Evolutionary conservation across 495 filamentous ascomycete genomes (phyloP).

Genomic region (Geoglossum glabrum): DNA sequence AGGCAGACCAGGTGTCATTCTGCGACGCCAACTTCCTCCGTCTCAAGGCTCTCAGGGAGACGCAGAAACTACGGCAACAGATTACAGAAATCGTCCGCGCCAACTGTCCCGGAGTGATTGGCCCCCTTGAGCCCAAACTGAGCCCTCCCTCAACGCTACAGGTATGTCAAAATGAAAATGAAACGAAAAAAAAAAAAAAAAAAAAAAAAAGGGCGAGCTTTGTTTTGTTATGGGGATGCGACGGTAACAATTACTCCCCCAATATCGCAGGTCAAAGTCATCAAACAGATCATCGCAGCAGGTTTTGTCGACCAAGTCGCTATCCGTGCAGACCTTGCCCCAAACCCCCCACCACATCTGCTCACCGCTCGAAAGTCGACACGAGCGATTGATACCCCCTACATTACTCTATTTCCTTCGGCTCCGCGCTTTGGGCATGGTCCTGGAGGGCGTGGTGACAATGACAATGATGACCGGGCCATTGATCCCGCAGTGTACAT

Average conservation of each 20-base stretch:
- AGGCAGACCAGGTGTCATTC: constrained; percentile 46
- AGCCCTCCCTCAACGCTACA: constrained; percentile 17
- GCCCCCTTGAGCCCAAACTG: constrained; percentile 32
- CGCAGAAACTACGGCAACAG: constrained; percentile 60
- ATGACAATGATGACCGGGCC: constrained; percentile 7
- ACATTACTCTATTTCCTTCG: constrained; percentile 57
- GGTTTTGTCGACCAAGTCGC: constrained; percentile 94
- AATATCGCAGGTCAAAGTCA: constrained; percentile 36
- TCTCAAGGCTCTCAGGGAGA: constrained; percentile 69
- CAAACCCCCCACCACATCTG: constrained; percentile 36
- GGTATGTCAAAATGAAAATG: background rate
- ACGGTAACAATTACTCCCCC: background rate
- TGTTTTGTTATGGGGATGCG: background rate
- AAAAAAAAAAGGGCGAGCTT: too few relatives aligned
- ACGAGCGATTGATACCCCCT: constrained; percentile 74
- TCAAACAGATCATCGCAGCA: constrained; percentile 78
- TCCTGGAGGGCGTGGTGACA: background rate
- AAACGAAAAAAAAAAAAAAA: background rate
- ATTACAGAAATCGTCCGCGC: constrained; percentile 58
- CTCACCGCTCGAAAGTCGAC: constrained; percentile 39
- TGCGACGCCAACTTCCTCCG: constrained; percentile 67
- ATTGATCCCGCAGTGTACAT: constrained; percentile 50
- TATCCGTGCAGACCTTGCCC: constrained; percentile 72
- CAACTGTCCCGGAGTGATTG: constrained; percentile 49
- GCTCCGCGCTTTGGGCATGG: constrained; percentile 25